A percentile compares a stretch with the other conserved stretches of the same genome.
phyloP scores from a whole-genome alignment of 1,139 yeast genomes.

The Arxiozyma slooffiae region DNA sequence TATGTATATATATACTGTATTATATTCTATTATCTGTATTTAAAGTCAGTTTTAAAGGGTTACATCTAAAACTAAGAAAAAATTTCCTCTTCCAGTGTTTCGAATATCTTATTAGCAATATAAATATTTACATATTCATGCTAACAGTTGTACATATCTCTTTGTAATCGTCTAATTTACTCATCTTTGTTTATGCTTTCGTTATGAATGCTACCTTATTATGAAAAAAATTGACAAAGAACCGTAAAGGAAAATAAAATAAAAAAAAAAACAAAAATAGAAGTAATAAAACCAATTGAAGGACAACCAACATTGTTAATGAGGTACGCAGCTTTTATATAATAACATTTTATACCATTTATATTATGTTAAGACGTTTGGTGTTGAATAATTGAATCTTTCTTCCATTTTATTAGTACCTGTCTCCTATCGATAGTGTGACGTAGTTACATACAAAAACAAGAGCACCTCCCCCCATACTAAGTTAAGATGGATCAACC shows the following conservation, averaged over 20 bases:
- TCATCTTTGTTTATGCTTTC: background rate
- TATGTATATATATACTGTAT: background rate
- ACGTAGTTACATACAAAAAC: background rate
- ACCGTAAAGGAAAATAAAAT: too few species aligned
- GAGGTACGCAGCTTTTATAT: too few species aligned
- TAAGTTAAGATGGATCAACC: slow-evolving; percentile 1
- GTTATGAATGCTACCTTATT: background rate
- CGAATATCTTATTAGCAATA: background rate
- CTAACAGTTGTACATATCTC: too few species aligned
- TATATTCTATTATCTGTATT: background rate
- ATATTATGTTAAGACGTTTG: background rate
- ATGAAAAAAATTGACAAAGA: too few species aligned
- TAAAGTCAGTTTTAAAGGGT: too few species aligned
- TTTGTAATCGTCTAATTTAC: background rate
- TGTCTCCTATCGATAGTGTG: background rate
- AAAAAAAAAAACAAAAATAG: too few species aligned
- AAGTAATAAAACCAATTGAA: too few species aligned
- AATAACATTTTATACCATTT: too few species aligned
- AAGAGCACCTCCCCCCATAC: background rate
- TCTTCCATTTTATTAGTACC: background rate
- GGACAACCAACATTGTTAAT: too few species aligned
- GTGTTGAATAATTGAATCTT: background rate
- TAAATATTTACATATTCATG: background rate
- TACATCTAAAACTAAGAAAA: too few species aligned
- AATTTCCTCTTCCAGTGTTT: background rate